These are phyloP conservation scores for Fragaria iinumae DNA, from an alignment of 306 rosid species.

Conservation along the genomic window DNA sequence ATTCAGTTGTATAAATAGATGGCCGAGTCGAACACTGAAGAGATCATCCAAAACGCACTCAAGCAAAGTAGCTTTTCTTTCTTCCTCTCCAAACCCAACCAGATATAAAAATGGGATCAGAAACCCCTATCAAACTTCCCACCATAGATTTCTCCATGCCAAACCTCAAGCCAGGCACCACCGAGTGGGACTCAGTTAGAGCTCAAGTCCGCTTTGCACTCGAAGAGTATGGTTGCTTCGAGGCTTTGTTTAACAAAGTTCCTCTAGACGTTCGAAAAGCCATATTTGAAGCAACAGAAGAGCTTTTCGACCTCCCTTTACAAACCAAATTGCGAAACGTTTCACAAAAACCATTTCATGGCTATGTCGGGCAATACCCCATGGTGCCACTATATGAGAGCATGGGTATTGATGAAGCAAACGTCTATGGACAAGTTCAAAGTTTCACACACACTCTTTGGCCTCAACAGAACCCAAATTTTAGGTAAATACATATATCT, in stretches of 20 bases:
- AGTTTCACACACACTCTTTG: conserved; percentile 37
- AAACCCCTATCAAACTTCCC: conserved; percentile 50
- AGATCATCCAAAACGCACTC: not conserved
- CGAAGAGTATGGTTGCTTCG: conserved; percentile 67
- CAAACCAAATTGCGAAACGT: conserved; percentile 54
- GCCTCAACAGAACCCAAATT: conserved; percentile 60
- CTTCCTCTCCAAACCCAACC: not conserved
- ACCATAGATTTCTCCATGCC: conserved; percentile 45
- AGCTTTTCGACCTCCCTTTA: conserved; percentile 69
- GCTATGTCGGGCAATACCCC: conserved; percentile 69
- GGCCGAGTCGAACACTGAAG: not conserved
- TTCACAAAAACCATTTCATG: conserved; percentile 57
- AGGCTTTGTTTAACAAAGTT: conserved; percentile 52
- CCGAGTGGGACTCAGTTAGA: conserved; percentile 54
- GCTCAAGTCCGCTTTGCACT: conserved; percentile 53
- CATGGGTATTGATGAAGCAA: conserved; percentile 59
- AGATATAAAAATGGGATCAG: conserved; percentile 42
- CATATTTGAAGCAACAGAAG: conserved; percentile 34
- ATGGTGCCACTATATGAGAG: conserved; percentile 59
- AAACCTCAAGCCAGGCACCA: conserved; percentile 21
- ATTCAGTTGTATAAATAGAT: not conserved
- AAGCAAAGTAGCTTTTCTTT: not conserved
- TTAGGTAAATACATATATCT: conserved; percentile 33
- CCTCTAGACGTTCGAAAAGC: conserved; percentile 38
- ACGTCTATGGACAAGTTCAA: conserved; percentile 37